Conservation (phyloP, 495 filamentous ascomycete genomes). For the Aspergillus biplanus region DNA sequence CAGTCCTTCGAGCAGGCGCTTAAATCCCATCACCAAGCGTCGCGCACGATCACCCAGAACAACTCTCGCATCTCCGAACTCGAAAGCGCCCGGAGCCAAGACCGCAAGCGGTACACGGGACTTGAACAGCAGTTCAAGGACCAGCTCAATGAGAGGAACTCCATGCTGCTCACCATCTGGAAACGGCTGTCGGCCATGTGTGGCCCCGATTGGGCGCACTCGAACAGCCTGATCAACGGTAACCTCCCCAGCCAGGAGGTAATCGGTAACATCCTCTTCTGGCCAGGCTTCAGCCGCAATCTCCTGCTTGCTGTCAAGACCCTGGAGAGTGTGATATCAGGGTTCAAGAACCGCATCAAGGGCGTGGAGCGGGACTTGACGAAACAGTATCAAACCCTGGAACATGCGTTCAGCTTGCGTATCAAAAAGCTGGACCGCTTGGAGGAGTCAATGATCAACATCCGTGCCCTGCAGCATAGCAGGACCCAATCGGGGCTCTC, state of each 20-base stretch:
- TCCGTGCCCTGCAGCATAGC: conserved; percentile 41
- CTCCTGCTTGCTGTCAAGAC: conserved; percentile 84
- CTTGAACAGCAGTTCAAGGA: conserved; percentile 82
- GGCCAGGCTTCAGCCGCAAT: conserved; percentile 87
- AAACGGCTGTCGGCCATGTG: conserved; percentile 83
- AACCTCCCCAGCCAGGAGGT: conserved; percentile 81
- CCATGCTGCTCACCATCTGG: conserved; percentile 83
- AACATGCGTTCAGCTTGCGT: conserved; percentile 75
- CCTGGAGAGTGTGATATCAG: conserved; percentile 78
- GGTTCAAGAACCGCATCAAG: conserved; percentile 79
- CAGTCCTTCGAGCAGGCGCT: conserved; percentile 84
- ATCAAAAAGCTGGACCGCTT: conserved; percentile 87
- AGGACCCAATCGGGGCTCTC: conserved; percentile 50
- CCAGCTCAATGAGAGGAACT: conserved; percentile 87
- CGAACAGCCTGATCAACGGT: conserved; percentile 86
- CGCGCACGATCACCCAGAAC: conserved; percentile 78
- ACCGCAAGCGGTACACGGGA: conserved; percentile 70
- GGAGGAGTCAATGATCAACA: conserved; percentile 68
- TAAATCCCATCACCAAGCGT: conserved; percentile 81
- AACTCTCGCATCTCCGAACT: conserved; percentile 84
- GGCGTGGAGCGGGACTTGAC: conserved; percentile 84
- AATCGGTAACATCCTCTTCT: conserved; percentile 69
- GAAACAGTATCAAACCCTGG: conserved; percentile 87
- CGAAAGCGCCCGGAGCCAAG: conserved; percentile 70
- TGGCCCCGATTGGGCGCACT: conserved; percentile 88